Evolutionary conservation across 1,284 basidiomycete species (phyloP).

Genomic region (Xanthoconium separans): DNA sequence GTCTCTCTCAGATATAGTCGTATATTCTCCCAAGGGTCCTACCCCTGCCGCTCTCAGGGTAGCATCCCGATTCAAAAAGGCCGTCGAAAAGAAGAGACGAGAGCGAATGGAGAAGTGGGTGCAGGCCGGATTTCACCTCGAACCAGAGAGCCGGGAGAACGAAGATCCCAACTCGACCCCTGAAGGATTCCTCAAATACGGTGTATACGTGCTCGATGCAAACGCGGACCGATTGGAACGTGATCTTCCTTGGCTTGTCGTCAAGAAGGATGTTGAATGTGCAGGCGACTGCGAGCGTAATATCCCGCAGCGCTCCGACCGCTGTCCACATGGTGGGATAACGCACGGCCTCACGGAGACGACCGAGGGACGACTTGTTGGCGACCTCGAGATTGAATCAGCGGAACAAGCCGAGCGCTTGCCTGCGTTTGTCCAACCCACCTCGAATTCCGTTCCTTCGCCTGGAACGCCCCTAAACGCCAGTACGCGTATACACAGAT

Average conservation of each 20-base stretch:
- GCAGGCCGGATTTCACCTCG: conserved; percentile 16
- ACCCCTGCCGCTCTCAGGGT: conserved; percentile 41
- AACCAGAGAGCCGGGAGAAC: conserved; percentile 4
- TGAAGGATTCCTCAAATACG: conserved; percentile 50
- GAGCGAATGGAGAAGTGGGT: conserved; percentile 34
- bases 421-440: not conserved
- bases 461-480: not conserved
- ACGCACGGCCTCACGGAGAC: conserved; percentile 22
- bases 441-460: not conserved
- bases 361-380: conserved; percentile 20
- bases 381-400: conserved; percentile 27
- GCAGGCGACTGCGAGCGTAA: conserved; percentile 18
- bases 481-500: conserved; percentile 31
- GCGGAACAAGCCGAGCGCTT: conserved; percentile 1
- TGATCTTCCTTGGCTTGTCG: conserved; percentile 30
- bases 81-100: conserved; percentile 38
- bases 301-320: not conserved
- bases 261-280: conserved; percentile 29
- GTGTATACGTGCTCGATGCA: conserved; percentile 62
- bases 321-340: not conserved
- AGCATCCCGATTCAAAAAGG: conserved; percentile 39
- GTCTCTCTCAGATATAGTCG: conserved; percentile 62
- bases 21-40: conserved; percentile 52
- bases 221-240: conserved; percentile 27
- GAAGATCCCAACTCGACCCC: conserved; percentile 23